Evolutionary conservation across 2,329 filamentous ascomycete species (phyloP), one percentile per base, ranked within the genome.

Genomic region (Teratosphaeria zuluensis): DNA sequence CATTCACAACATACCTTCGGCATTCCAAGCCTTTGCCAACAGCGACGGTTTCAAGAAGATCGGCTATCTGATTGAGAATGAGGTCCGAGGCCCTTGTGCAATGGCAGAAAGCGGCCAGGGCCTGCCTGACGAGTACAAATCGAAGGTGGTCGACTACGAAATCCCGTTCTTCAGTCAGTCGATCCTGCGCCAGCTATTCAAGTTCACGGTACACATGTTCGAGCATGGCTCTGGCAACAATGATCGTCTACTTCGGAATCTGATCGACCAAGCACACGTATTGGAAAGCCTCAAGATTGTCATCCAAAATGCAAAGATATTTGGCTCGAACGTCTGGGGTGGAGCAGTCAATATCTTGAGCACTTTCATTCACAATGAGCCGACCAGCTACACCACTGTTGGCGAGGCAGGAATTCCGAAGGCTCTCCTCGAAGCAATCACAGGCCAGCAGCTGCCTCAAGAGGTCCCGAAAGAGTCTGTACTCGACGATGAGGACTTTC

Each of bases 321-420:
- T 92, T 70, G 94, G 94, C 12, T 94, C 92, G 1, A 87, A 94
- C 60, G 90, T 97, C 4, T 99, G 94, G 94, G 96, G 91, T 54
- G 92, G 92, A 71, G 88, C 91, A 6, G 90, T 96, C 62, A 92
- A 87, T 57, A 92, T 96, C 58, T 78, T 99, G 55, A 94, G 90
- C 69, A 92, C 90, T 66, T 99, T 99, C 73, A 95, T 99, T 67
- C 95, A 99, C 75, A 96, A 97, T 70, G 94, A 99, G 69, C 94
- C 94, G 0, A 99, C 94, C 0, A 99, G 94, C 73, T 99, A 96
- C 72, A 88, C 90, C 31, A 90, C 96, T 28, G 94, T 99, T 64
- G 90, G 90, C 14, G 94, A 99, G 75, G 92, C 94, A 55, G 91
- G 91, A 24, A 81, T 99, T 66, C 92, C 94, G 68, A 88, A 88